Conservation (phyloP, 2,329 filamentous ascomycete species). For the Fusarium sarcochroum region DNA sequence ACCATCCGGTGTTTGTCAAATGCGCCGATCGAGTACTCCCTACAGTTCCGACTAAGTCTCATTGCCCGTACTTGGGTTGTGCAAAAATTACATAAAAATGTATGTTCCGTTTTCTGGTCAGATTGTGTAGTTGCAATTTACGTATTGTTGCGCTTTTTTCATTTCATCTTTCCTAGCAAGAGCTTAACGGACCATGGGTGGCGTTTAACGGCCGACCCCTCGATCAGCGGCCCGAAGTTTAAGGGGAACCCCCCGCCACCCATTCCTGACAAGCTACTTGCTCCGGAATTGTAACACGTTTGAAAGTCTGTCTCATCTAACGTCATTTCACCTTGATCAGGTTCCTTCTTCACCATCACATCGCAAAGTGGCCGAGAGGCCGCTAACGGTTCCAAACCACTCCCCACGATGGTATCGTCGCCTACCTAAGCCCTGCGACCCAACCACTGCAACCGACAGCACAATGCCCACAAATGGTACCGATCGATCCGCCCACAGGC, state of each 20-base stretch:
- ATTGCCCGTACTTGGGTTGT: constrained; percentile 54
- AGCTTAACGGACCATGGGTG: constrained; percentile 42
- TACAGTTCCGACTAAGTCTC: constrained; percentile 49
- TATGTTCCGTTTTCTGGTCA: constrained; percentile 31
- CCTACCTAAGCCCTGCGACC: constrained; percentile 45
- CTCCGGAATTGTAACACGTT: constrained; percentile 34
- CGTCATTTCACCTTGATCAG: constrained; percentile 36
- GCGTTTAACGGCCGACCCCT: constrained; percentile 45
- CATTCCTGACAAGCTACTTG: constrained; percentile 36
- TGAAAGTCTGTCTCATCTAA: constrained; percentile 44
- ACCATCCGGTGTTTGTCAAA: constrained; percentile 51
- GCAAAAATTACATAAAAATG: constrained; percentile 41
- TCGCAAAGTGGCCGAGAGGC: constrained; percentile 35
- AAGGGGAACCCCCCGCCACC: constrained; percentile 45
- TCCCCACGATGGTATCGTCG: constrained; percentile 56
- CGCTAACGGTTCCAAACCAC: constrained; percentile 42
- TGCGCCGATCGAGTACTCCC: constrained; percentile 48
- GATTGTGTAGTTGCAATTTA: constrained; percentile 6
- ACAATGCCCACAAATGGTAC: constrained; percentile 52
- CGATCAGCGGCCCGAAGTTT: constrained; percentile 42
- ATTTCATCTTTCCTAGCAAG: constrained; percentile 17
- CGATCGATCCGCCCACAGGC: constrained; percentile 51
- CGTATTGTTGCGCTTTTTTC: constrained; percentile 9
- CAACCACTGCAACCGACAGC: constrained; percentile 36
- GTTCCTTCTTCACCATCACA: constrained; percentile 31